Conservation (phyloP, 257 asterid genomes). For the Penstemon eatonii region DNA sequence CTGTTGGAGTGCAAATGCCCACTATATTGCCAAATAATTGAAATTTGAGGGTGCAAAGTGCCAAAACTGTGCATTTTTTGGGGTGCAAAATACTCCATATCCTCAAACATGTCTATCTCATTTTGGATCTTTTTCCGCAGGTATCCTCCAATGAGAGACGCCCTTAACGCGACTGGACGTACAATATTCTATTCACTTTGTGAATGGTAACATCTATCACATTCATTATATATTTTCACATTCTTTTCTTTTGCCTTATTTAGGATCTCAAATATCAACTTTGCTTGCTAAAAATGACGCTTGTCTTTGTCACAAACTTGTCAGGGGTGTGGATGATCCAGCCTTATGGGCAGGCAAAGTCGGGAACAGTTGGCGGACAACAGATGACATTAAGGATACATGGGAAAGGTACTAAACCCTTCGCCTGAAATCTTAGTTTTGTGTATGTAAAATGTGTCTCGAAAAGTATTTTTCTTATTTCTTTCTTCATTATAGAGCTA, state of each 20-base stretch:
- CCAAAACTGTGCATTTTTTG: too few species aligned
- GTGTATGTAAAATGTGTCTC: too few species aligned
- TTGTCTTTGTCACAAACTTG: conserved; percentile 15
- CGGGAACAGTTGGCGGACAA: conserved; percentile 98
- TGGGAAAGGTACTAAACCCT: conserved; percentile 77
- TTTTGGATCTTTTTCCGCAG: conserved; percentile 38
- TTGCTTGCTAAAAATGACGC: neutral
- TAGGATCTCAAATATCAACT: neutral
- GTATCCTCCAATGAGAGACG: conserved; percentile 98
- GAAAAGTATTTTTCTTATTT: too few species aligned
- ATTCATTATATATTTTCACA: neutral
- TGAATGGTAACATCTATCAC: conserved; percentile 63
- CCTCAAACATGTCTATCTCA: conserved; percentile 2
- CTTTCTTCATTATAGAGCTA: too few species aligned
- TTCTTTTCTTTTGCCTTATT: neutral
- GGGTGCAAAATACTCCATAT: too few species aligned
- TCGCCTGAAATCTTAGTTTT: neutral
- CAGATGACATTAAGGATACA: conserved; percentile 89
- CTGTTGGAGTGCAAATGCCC: too few species aligned
- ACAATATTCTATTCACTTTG: conserved; percentile 86
- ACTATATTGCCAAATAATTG: too few species aligned
- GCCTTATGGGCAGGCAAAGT: conserved; percentile 87
- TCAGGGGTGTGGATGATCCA: conserved; percentile 90
- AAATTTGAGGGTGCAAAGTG: too few species aligned
- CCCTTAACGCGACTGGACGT: conserved; percentile 84